Evolutionary conservation across 1,284 basidiomycete species (phyloP).

Genomic region (Malassezia pachydermatis): DNA sequence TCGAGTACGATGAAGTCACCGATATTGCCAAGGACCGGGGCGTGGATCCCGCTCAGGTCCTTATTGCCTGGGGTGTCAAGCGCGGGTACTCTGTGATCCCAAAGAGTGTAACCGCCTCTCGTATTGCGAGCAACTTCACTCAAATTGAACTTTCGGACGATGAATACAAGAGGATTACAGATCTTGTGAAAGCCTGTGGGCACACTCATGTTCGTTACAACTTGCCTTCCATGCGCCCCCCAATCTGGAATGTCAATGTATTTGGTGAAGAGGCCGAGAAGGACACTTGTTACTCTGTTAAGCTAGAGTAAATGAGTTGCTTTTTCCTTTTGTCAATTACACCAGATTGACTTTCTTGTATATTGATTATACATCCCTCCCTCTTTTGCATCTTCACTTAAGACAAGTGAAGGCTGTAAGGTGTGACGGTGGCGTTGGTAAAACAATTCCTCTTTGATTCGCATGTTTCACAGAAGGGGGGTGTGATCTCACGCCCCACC

Average conservation of each 20-base stretch:
- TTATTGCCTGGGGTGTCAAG: conserved; percentile 49
- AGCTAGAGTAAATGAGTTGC: conserved; percentile 22
- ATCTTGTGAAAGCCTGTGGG: conserved; percentile 26
- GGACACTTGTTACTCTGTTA: conserved; percentile 26
- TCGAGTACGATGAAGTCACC: conserved; percentile 42
- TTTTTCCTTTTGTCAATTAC: background rate
- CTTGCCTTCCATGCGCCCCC: conserved; percentile 27
- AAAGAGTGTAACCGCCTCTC: conserved; percentile 47
- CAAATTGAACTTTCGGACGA: conserved; percentile 43
- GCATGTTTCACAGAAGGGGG: too few species aligned
- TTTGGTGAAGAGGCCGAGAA: conserved; percentile 37
- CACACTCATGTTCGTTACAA: conserved; percentile 46
- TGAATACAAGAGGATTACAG: conserved; percentile 38
- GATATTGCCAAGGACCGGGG: conserved; percentile 47
- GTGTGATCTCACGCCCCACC: too few species aligned
- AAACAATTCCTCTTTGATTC: too few species aligned
- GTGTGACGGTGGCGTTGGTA: too few species aligned
- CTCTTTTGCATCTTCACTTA: too few species aligned
- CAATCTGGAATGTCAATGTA: conserved; percentile 36
- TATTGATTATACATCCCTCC: too few species aligned
- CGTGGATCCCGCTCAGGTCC: conserved; percentile 45
- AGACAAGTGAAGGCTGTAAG: too few species aligned
- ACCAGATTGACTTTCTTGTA: too few species aligned
- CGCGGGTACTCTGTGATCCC: conserved; percentile 49
- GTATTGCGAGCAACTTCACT: conserved; percentile 48